Base-by-base conservation (phyloP, 2,329 filamentous ascomycete genomes). In the Pseudonectria buxi region DNA sequence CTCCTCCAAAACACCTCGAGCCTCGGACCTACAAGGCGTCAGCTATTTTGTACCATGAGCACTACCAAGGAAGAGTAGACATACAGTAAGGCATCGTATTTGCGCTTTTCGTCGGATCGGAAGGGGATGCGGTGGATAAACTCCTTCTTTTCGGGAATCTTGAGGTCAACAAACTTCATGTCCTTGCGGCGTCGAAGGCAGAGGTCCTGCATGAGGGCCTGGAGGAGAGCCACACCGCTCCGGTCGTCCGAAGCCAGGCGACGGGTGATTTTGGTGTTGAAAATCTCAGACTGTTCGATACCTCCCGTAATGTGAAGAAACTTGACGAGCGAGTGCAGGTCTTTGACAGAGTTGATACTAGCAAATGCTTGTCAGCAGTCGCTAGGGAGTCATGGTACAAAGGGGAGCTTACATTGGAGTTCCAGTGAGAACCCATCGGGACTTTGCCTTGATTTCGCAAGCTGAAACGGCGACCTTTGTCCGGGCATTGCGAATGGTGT, bases 141-240 rank as follows among this genome's bases (percentile, higher is more conserved):
- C 53, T 90, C 86, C 1, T 78, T 81, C 51, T 94, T 78, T 11
- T 78, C 68, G 0, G 88, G 87, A 7, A 94, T 69, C 43, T 79
- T 83, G 14, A 94, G 66, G 46, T 94, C 86, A 34, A 95, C 75
- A 52, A 94, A 94, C 5, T 73, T 72, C 87, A 95, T 94, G 37
- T 90, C 81, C 57, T 95, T 95, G 58, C 80, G 83, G 26, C 88
- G 77, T 26, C 88, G 76, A 14, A 95, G 68, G 50, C 85, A 92
- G 30, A 94, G 73, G 13, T 83, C 79, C n/a, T 72, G 71, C 78
- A 94, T 89, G 29, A 94, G 69, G 5, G 78, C 72, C 52, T 90
- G 83, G 4, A 94, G 69, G 4, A 90, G 64, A 10, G 71, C 59
- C 31, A 78, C 78, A 10, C 79, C 81, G 24, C 69, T 64, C 1